A percentile compares a stretch with the other conserved stretches of the same genome.
These are phyloP conservation scores for Westerdykella aurantiaca DNA, from an alignment of 2,329 filamentous ascomycete genomes.

Conservation along the genomic window DNA sequence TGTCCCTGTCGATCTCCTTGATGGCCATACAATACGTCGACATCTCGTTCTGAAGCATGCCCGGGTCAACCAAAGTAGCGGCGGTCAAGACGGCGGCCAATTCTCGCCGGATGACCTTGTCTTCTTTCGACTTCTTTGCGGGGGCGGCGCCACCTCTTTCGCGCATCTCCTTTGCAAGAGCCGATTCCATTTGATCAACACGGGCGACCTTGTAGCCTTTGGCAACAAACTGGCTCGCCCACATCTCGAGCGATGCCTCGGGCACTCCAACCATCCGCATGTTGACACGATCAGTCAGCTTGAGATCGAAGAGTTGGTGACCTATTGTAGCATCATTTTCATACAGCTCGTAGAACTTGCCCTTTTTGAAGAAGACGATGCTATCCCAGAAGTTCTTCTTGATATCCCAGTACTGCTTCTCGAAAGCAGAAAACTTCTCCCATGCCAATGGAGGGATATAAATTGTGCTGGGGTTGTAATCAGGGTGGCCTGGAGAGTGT, in stretches of 20 bases:
- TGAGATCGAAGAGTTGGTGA: slow-evolving; percentile 93
- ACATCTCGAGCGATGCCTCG: slow-evolving; percentile 89
- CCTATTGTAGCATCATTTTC: slow-evolving; percentile 96
- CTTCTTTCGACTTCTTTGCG: slow-evolving; percentile 57
- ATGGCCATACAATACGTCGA: slow-evolving; percentile 93
- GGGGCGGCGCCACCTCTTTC: slow-evolving; percentile 61
- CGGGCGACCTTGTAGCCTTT: slow-evolving; percentile 97
- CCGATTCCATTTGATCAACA: slow-evolving; percentile 95
- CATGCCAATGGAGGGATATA: slow-evolving; percentile 79
- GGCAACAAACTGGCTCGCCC: slow-evolving; percentile 97
- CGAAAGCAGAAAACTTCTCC: slow-evolving; percentile 82
- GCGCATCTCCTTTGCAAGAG: slow-evolving; percentile 96
- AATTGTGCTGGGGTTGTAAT: slow-evolving; percentile 87
- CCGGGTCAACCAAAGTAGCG: slow-evolving; percentile 88
- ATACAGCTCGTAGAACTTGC: slow-evolving; percentile 97
- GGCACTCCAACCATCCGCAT: slow-evolving; percentile 99
- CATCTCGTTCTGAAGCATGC: slow-evolving; percentile 98
- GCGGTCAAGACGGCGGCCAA: slow-evolving; percentile 85
- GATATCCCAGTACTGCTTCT: slow-evolving; percentile 99
- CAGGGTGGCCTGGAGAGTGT: slow-evolving; percentile 69
- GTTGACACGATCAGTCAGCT: slow-evolving; percentile 95
- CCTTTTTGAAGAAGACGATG: slow-evolving; percentile 99
- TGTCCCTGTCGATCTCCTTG: slow-evolving; percentile 64
- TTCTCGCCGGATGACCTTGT: slow-evolving; percentile 90
- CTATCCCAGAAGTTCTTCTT: slow-evolving; percentile 98